phyloP scores from a whole-genome alignment of 2,329 filamentous ascomycete species.

The Cytospora piceicola region DNA sequence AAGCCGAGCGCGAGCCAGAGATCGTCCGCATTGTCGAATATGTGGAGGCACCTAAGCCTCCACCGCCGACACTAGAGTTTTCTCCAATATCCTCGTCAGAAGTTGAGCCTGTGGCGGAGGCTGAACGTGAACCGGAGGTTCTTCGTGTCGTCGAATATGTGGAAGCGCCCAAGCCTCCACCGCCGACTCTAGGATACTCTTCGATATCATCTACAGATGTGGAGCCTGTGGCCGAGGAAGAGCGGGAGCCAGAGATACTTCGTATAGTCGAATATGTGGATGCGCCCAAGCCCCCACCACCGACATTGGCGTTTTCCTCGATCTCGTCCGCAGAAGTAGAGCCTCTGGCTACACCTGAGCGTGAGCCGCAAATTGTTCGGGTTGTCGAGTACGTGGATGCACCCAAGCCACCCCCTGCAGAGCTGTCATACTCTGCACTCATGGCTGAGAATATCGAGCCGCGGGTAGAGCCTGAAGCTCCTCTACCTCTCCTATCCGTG shows the following conservation, averaged over 20 bases:
- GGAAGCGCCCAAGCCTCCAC: conserved; percentile 25
- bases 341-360: conserved; percentile 35
- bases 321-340: conserved; percentile 32
- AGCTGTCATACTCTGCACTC: conserved; percentile 41
- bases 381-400: conserved; percentile 31
- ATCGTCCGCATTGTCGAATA: conserved; percentile 32
- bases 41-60: conserved; percentile 25
- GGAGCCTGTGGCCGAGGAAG: conserved; percentile 25
- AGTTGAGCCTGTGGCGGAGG: conserved; percentile 27
- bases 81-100: conserved; percentile 30
- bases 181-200: conserved; percentile 34
- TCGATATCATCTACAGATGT: conserved; percentile 31
- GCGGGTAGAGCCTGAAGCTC: conserved; percentile 36
- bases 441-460: conserved; percentile 44
- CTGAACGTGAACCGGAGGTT: conserved; percentile 29
- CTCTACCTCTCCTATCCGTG: conserved; percentile 28
- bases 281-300: conserved; percentile 24
- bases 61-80: conserved; percentile 34
- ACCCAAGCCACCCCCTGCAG: conserved; percentile 27
- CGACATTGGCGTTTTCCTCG: conserved; percentile 35
- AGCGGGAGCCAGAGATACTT: conserved; percentile 29
- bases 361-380: conserved; percentile 28
- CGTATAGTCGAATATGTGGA: conserved; percentile 32
- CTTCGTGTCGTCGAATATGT: conserved; percentile 32
- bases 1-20: conserved; percentile 29